Evolutionary conservation across 2,329 filamentous ascomycete genomes (phyloP).

Genomic region (Cadophora luteo-olivacea): DNA sequence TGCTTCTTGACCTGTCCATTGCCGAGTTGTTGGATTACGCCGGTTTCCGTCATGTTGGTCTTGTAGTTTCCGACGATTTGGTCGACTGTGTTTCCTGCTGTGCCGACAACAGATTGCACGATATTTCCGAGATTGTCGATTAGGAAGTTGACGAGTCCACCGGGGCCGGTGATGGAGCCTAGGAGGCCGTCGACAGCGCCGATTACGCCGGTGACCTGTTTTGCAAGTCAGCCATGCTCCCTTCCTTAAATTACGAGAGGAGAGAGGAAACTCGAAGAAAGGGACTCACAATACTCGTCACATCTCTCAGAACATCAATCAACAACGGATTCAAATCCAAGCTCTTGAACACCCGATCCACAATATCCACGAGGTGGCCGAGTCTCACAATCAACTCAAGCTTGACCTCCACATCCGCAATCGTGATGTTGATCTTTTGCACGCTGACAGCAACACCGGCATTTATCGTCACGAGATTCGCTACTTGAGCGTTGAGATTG

Average conservation of each 20-base stretch:
- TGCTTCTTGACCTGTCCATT: slow-evolving; percentile 55
- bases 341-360: slow-evolving; percentile 64
- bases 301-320: slow-evolving; percentile 60
- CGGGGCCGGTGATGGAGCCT: slow-evolving; percentile 63
- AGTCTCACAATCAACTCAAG: slow-evolving; percentile 65
- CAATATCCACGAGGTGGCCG: slow-evolving; percentile 65
- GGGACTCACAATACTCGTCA: slow-evolving; percentile 53
- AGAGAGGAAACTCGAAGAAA: neutral
- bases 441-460: slow-evolving; percentile 55
- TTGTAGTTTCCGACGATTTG: slow-evolving; percentile 64
- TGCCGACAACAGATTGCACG: slow-evolving; percentile 61
- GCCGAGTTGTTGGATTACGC: slow-evolving; percentile 39
- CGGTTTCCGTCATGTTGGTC: slow-evolving; percentile 63
- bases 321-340: slow-evolving; percentile 67
- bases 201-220: slow-evolving; percentile 53
- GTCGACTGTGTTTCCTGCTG: slow-evolving; percentile 52
- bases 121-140: slow-evolving; percentile 69
- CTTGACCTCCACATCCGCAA: slow-evolving; percentile 63
- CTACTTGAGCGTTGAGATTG: slow-evolving; percentile 66
- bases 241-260: too few species aligned
- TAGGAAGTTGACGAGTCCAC: slow-evolving; percentile 59
- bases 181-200: slow-evolving; percentile 64
- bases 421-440: slow-evolving; percentile 64
- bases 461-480: slow-evolving; percentile 60
- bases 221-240: neutral